These are phyloP conservation scores for Suillus clintonianus DNA, from an alignment of 768 basidiomycete genomes.

Conservation along the genomic window DNA sequence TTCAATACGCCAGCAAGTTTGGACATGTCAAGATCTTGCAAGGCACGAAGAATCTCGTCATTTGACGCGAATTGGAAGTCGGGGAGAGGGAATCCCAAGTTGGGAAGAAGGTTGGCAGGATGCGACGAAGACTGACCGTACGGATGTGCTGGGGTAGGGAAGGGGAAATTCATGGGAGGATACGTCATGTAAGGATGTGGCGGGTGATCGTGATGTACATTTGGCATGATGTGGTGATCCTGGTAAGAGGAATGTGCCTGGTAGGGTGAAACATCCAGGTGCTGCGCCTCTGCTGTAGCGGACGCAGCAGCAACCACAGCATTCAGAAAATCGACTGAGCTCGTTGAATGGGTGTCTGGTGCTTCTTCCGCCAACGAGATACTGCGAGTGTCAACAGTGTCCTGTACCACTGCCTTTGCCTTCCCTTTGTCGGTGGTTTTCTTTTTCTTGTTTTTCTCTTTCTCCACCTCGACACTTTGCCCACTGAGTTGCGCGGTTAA, in stretches of 20 bases:
- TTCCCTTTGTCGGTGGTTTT: conserved; percentile 36
- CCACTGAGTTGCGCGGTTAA: background rate
- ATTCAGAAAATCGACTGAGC: conserved; percentile 60
- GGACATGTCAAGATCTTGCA: conserved; percentile 69
- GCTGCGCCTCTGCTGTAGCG: conserved; percentile 42
- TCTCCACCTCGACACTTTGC: background rate
- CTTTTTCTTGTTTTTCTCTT: conserved; percentile 32
- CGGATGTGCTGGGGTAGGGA: conserved; percentile 24
- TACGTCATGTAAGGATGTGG: conserved; percentile 29
- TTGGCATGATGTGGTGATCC: conserved; percentile 31
- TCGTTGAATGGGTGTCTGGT: conserved; percentile 41
- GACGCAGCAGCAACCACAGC: conserved; percentile 68
- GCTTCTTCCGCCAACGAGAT: conserved; percentile 36
- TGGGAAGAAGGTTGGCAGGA: conserved; percentile 15
- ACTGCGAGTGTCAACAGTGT: conserved; percentile 30
- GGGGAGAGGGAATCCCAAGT: conserved; percentile 24
- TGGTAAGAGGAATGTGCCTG: conserved; percentile 35
- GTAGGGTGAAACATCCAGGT: conserved; percentile 27
- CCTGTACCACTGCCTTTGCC: conserved; percentile 29
- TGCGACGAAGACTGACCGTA: conserved; percentile 31
- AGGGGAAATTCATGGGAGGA: conserved; percentile 30
- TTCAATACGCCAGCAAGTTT: conserved; percentile 71
- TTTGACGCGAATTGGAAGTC: conserved; percentile 54
- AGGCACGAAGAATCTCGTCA: conserved; percentile 71
- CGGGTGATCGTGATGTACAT: conserved; percentile 16